A percentile compares a stretch with the other conserved stretches of the same genome.
Evolutionary conservation across 768 basidiomycete genomes (phyloP).

Genomic region (Phylloporus sp.): DNA sequence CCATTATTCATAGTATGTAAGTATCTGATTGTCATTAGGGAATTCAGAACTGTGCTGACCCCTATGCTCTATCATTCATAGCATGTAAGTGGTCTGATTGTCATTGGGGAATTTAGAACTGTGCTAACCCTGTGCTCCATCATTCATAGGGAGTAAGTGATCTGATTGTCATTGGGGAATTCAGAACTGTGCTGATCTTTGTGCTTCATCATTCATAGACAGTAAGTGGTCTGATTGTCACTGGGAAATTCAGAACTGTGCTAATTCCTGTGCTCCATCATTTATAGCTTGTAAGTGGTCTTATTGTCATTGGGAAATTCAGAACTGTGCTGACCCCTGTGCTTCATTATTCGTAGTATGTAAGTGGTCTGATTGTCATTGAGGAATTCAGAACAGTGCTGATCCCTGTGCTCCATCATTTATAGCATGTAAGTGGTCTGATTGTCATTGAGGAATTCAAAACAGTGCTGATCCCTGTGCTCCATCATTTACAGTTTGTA

Average conservation of each 20-base stretch:
- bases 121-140: not conserved
- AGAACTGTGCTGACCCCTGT: not conserved
- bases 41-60: not conserved
- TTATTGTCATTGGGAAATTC: no score
- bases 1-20: not conserved
- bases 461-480: no score
- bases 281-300: not conserved
- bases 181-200: not conserved
- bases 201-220: not conserved
- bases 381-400: no score
- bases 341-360: not conserved
- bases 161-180: not conserved
- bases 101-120: not conserved
- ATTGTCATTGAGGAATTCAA: no score
- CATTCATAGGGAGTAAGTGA: not conserved
- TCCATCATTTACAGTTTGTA: not conserved
- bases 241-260: not conserved
- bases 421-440: no score
- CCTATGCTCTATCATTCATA: no score
- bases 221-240: not conserved
- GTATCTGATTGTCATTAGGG: not conserved
- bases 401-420: no score
- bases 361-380: not conserved
- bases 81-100: not conserved
- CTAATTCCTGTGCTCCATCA: not conserved